Evolutionary conservation across 768 basidiomycete species (phyloP).

Genomic region (Calocybe indica): DNA sequence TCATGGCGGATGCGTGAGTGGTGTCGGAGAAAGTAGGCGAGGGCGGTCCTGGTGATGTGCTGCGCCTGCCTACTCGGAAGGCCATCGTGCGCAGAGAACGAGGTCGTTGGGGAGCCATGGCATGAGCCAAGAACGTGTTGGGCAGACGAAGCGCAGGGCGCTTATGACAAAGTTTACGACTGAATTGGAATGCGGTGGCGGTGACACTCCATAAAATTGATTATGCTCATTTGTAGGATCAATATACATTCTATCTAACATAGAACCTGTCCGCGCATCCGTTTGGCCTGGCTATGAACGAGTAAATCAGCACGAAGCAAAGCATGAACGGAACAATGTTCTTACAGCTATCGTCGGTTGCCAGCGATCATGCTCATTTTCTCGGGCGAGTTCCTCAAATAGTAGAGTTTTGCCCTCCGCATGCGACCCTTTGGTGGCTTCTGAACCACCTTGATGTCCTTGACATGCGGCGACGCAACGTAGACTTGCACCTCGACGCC

Average conservation of each 20-base stretch:
- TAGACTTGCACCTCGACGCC: constrained; percentile 94
- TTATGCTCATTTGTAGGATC: too few relatives aligned
- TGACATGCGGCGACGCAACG: constrained; percentile 79
- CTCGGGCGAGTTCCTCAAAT: constrained; percentile 74
- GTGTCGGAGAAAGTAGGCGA: constrained; percentile 83
- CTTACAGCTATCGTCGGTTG: constrained; percentile 8
- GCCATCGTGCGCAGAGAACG: constrained; percentile 53
- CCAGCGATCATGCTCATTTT: constrained; percentile 76
- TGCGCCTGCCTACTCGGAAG: constrained; percentile 38
- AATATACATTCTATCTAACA: too few relatives aligned
- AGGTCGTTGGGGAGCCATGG: constrained; percentile 43
- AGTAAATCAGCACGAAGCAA: too few relatives aligned
- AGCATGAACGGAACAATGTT: too few relatives aligned
- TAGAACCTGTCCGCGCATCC: too few relatives aligned
- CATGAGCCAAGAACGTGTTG: constrained; percentile 18
- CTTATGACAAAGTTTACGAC: too few relatives aligned
- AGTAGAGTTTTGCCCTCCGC: constrained; percentile 78
- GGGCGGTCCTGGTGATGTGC: constrained; percentile 52
- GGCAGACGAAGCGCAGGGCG: too few relatives aligned
- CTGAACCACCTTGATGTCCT: constrained; percentile 78
- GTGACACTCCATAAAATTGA: too few relatives aligned
- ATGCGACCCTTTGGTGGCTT: constrained; percentile 56
- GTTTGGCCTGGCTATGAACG: too few relatives aligned
- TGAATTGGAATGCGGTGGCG: too few relatives aligned
- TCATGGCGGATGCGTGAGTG: constrained; percentile 72